Evolutionary conservation across 192 early-diverging fungal species (phyloP).

Genomic region (Dimargaris verticillata): DNA sequence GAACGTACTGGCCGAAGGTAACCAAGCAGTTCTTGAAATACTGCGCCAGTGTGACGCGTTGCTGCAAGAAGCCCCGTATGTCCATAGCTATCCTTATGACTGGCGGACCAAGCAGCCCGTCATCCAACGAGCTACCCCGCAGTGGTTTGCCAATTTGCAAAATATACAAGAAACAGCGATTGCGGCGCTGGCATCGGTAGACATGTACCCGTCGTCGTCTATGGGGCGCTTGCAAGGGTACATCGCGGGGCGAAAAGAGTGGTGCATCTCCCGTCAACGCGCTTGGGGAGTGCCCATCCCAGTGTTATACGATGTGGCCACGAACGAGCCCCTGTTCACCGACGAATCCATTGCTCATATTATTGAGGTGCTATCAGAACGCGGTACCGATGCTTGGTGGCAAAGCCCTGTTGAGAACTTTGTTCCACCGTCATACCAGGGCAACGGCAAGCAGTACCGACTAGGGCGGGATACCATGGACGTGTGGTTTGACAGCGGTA

Average conservation of each 20-base stretch:
- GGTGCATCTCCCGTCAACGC: constrained; percentile 72
- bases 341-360: constrained; percentile 46
- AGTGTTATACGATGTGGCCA: constrained; percentile 43
- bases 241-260: constrained; percentile 50
- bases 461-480: constrained; percentile 70
- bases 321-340: constrained; percentile 45
- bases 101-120: constrained; percentile 71
- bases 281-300: constrained; percentile 75
- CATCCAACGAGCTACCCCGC: constrained; percentile 59
- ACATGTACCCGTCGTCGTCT: constrained; percentile 44
- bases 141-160: constrained; percentile 67
- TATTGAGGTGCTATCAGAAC: constrained; percentile 32
- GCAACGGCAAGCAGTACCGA: constrained; percentile 35
- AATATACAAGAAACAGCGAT: constrained; percentile 42
- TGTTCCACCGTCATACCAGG: constrained; percentile 37
- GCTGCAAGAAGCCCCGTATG: constrained; percentile 32
- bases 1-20: constrained; percentile 40
- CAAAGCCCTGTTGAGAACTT: constrained; percentile 39
- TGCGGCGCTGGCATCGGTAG: constrained; percentile 31
- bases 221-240: constrained; percentile 40
- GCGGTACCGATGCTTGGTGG: constrained; percentile 61
- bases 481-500: constrained; percentile 76
- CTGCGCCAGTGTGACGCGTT: constrained; percentile 23
- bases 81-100: constrained; percentile 70
- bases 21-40: constrained; percentile 32